Conservation (phyloP, 2,329 filamentous ascomycete species). For the Gyromitra esculenta region DNA sequence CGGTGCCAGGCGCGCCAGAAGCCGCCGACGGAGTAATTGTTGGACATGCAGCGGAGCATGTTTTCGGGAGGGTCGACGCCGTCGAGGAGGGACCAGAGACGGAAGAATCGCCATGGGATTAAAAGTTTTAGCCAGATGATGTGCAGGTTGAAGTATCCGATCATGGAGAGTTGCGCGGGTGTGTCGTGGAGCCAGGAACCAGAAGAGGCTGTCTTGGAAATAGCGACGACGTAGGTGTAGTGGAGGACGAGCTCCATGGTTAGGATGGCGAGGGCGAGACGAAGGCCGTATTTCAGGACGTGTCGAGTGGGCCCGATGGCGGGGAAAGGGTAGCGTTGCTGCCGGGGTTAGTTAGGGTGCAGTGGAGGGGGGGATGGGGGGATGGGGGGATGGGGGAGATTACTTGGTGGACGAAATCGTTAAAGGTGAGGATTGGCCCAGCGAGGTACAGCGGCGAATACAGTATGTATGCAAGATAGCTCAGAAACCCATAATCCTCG, state of each 20-base stretch:
- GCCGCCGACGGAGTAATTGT: constrained; percentile 88
- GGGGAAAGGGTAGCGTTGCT: constrained; percentile 69
- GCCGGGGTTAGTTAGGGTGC: constrained; percentile 30
- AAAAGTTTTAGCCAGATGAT: constrained; percentile 98
- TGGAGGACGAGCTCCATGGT: constrained; percentile 92
- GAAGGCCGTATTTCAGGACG: constrained; percentile 76
- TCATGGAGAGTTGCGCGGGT: constrained; percentile 84
- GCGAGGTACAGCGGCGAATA: constrained; percentile 94
- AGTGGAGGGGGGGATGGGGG: not conserved
- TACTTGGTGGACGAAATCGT: constrained; percentile 91
- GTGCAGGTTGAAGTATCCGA: constrained; percentile 95
- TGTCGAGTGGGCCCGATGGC: constrained; percentile 77
- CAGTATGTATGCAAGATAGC: constrained; percentile 87
- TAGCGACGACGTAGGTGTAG: constrained; percentile 92
- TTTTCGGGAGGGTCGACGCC: constrained; percentile 96
- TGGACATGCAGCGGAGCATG: constrained; percentile 94
- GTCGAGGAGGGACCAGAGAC: constrained; percentile 91
- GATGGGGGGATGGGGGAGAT: constrained; percentile 58
- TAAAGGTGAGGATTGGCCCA: constrained; percentile 95
- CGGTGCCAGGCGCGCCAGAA: constrained; percentile 99
- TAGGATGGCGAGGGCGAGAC: constrained; percentile 81
- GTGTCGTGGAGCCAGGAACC: constrained; percentile 79
- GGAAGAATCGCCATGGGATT: constrained; percentile 97
- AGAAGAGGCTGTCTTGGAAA: constrained; percentile 76
- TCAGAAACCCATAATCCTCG: constrained; percentile 79